Conservation (phyloP, 2,329 filamentous ascomycete species). For the Escovopsis sp. region DNA sequence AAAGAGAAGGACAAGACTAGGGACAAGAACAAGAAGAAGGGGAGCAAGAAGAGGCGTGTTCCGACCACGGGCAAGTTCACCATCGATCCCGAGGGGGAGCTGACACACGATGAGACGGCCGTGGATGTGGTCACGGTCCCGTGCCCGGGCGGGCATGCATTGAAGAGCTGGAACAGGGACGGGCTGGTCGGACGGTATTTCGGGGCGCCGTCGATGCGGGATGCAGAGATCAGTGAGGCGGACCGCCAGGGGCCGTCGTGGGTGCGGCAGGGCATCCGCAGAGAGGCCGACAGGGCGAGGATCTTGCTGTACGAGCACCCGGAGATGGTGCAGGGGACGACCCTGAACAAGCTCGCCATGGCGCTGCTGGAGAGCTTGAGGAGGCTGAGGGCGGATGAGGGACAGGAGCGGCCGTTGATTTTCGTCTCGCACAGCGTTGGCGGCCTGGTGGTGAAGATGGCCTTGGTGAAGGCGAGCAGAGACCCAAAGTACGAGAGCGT, state of each 20-base stretch:
- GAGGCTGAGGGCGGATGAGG: slow-evolving; percentile 19
- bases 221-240: slow-evolving; percentile 15
- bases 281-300: slow-evolving; percentile 30
- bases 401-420: slow-evolving; percentile 35
- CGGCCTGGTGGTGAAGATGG: slow-evolving; percentile 44
- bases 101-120: slow-evolving; percentile 35
- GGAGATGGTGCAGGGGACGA: slow-evolving; percentile 24
- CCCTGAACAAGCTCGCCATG: slow-evolving; percentile 29
- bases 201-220: slow-evolving; percentile 25
- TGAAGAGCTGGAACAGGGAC: slow-evolving; percentile 39
- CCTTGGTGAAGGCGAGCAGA: slow-evolving; percentile 32
- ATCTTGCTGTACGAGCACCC: slow-evolving; percentile 39
- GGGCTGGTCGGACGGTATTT: slow-evolving; percentile 34
- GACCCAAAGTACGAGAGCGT: slow-evolving; percentile 26
- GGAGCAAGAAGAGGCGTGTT: background rate
- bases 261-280: slow-evolving; percentile 38
- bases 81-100: slow-evolving; percentile 20
- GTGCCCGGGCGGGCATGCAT: slow-evolving; percentile 36
- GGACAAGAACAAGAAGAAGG: background rate
- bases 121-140: slow-evolving; percentile 40
- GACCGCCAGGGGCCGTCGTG: slow-evolving; percentile 26
- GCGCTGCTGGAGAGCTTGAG: slow-evolving; percentile 31
- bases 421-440: slow-evolving; percentile 49
- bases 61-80: slow-evolving; percentile 13
- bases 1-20: background rate